Evolutionary conservation across 345 rosid genomes (phyloP).

Genomic region (Ceriops zippeliana): DNA sequence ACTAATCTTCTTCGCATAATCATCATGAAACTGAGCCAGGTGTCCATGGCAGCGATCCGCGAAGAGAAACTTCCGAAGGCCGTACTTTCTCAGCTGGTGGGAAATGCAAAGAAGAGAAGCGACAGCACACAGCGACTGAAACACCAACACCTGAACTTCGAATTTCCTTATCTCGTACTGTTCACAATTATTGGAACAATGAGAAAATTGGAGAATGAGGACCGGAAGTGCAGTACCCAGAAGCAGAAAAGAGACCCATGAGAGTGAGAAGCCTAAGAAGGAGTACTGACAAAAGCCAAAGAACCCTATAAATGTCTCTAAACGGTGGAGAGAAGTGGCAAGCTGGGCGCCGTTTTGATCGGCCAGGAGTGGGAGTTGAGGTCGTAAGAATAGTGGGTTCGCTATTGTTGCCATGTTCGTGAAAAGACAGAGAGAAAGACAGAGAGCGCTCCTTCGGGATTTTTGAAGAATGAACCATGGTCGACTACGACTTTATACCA

Average conservation of each 20-base stretch:
- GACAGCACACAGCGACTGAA: constrained; percentile 33
- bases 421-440: not conserved
- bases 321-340: constrained; percentile 24
- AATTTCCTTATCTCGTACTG: constrained; percentile 22
- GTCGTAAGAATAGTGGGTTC: not conserved
- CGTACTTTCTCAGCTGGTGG: constrained; percentile 35
- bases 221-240: constrained; percentile 35
- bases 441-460: not conserved
- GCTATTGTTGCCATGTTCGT: not conserved
- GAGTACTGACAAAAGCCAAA: constrained; percentile 40
- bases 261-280: constrained; percentile 15
- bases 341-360: constrained; percentile 18
- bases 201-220: constrained; percentile 8
- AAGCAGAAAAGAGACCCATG: constrained; percentile 37
- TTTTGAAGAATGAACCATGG: too few species aligned
- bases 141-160: constrained; percentile 30
- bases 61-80: constrained; percentile 36
- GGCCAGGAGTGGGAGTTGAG: not conserved
- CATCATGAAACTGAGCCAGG: constrained; percentile 16
- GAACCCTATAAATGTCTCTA: constrained; percentile 28
- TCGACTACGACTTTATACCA: too few species aligned
- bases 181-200: constrained; percentile 12
- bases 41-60: constrained; percentile 34
- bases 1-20: constrained; percentile 26
- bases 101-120: constrained; percentile 34